Conservation (phyloP, 139 green algal species). For the Asterochloris sp. region DNA sequence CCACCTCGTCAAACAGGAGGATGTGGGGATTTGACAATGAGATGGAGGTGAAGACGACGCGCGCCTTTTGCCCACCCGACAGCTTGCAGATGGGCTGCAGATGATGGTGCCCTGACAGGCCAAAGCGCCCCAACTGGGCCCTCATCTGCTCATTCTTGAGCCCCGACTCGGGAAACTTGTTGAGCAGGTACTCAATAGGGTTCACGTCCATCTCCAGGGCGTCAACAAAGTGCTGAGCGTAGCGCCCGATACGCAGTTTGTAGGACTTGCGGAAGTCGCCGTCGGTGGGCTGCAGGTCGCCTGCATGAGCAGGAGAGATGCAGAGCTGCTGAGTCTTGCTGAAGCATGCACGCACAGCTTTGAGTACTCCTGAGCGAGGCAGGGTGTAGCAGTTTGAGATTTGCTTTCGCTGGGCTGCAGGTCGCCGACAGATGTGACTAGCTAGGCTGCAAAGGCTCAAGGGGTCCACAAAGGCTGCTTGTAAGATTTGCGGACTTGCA, state of each 20-base stretch:
- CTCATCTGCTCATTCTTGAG: conserved; percentile 90
- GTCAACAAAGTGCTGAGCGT: conserved; percentile 99
- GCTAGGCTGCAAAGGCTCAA: no score
- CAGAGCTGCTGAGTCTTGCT: not conserved
- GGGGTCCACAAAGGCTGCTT: no score
- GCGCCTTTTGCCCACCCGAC: conserved; percentile 92
- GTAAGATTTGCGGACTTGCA: no score
- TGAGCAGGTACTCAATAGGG: conserved; percentile 91
- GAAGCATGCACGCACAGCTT: not conserved
- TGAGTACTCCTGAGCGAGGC: no score
- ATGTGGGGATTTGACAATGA: conserved; percentile 88
- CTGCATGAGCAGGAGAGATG: conserved; percentile 27
- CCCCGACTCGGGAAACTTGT: conserved; percentile 59
- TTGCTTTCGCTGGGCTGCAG: not conserved
- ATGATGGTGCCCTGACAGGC: conserved; percentile 93
- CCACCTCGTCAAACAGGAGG: conserved; percentile 74
- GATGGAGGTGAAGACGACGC: conserved; percentile 97
- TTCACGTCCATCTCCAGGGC: conserved; percentile 90
- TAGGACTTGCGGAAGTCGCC: conserved; percentile 86
- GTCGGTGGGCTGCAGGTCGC: conserved; percentile 84
- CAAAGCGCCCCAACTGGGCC: conserved; percentile 74
- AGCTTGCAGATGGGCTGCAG: conserved; percentile 96
- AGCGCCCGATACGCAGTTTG: conserved; percentile 95
- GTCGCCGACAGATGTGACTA: no score
- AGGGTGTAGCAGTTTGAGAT: not conserved